These are phyloP conservation scores for Colletotrichum graminicola DNA, from an alignment of 2,329 filamentous ascomycete genomes.

Conservation along the genomic window DNA sequence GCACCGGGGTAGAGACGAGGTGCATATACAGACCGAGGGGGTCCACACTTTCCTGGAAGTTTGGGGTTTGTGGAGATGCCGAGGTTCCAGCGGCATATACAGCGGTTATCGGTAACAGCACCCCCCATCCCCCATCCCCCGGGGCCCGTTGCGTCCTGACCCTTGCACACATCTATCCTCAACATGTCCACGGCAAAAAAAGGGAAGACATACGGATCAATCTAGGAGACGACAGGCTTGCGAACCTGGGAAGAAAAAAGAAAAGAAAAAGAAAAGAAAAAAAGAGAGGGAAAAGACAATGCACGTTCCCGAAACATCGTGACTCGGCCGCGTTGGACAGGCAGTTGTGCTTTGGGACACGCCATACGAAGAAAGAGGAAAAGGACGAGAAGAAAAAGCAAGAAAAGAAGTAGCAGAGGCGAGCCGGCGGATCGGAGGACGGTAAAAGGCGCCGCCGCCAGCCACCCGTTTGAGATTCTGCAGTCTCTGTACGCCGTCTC, in stretches of 20 bases:
- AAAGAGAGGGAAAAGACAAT: no score
- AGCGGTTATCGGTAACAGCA: conserved; percentile 11
- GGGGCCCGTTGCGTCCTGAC: not conserved
- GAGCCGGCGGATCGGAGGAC: not conserved
- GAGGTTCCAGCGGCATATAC: conserved; percentile 32
- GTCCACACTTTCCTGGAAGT: not conserved
- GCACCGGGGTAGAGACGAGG: conserved; percentile 14
- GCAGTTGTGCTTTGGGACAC: not conserved
- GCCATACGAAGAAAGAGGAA: not conserved
- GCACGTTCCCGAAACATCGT: conserved; percentile 1
- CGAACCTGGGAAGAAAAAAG: no score
- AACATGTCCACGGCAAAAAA: not conserved
- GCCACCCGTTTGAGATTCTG: conserved; percentile 17
- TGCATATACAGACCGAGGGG: conserved; percentile 3
- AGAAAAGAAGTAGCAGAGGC: not conserved
- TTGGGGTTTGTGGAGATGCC: conserved; percentile 35
- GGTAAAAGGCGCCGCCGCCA: not conserved
- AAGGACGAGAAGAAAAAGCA: not conserved
- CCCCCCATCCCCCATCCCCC: no score
- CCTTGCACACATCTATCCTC: not conserved
- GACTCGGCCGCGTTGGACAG: conserved; percentile 1
- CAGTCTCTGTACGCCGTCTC: not conserved
- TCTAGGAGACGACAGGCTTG: not conserved
- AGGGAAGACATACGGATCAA: no score
- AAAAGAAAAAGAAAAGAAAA: not conserved